These are phyloP conservation scores for Clarireedia sp. DNA, from an alignment of 2,329 filamentous ascomycete species.

Conservation along the genomic window DNA sequence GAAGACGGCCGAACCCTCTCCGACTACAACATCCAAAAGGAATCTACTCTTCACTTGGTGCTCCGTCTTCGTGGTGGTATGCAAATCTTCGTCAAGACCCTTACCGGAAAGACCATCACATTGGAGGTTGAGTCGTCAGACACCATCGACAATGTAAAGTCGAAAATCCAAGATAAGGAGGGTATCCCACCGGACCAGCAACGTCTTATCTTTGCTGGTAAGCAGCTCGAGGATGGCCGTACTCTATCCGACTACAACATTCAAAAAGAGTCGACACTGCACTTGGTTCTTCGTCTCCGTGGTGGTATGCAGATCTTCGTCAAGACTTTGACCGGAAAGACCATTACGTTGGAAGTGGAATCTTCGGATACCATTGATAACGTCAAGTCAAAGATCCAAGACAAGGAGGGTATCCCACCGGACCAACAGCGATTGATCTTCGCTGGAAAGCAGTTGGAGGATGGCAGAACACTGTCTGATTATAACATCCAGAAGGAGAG, in stretches of 20 bases:
- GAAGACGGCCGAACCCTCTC: too few relatives aligned
- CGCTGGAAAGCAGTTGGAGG: constrained; percentile 64
- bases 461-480: constrained; percentile 71
- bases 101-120: constrained; percentile 64
- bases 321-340: constrained; percentile 63
- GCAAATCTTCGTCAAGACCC: constrained; percentile 66
- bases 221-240: constrained; percentile 67
- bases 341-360: constrained; percentile 61
- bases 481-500: constrained; percentile 83
- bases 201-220: constrained; percentile 62
- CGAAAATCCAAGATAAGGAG: constrained; percentile 68
- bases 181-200: constrained; percentile 65
- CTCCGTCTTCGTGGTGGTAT: constrained; percentile 76
- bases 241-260: constrained; percentile 84
- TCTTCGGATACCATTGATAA: constrained; percentile 64
- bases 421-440: constrained; percentile 66
- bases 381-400: constrained; percentile 63
- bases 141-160: constrained; percentile 64
- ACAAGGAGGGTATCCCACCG: constrained; percentile 64
- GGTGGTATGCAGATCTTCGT: constrained; percentile 40
- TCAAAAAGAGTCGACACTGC: constrained; percentile 68
- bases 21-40: constrained; percentile 94
- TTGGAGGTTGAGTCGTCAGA: constrained; percentile 60
- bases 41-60: constrained; percentile 73
- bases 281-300: constrained; percentile 63